phyloP scores from a whole-genome alignment of 441 rosid genomes.

The Raphanus hybrid region DNA sequence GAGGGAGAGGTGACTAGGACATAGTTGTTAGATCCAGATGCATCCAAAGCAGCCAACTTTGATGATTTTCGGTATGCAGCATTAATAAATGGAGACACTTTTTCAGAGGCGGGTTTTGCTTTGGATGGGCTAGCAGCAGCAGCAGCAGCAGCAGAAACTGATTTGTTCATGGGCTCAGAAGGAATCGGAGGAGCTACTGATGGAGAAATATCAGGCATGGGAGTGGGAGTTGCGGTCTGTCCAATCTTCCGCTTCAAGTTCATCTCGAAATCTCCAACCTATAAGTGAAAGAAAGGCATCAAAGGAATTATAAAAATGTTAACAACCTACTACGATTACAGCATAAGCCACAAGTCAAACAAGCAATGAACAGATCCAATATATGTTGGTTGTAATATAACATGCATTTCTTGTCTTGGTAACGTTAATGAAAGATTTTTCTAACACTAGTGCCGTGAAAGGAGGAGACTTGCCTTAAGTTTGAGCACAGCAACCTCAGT shows the following conservation, averaged over 20 bases:
- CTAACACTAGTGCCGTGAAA: not conserved
- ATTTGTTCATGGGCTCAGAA: conserved; percentile 65
- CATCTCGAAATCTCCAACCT: conserved; percentile 97
- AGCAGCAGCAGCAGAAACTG: conserved; percentile 41
- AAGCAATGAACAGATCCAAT: not conserved
- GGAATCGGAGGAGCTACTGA: conserved; percentile 71
- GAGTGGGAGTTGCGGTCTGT: conserved; percentile 42
- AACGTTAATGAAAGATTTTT: no score
- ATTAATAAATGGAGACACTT: conserved; percentile 68
- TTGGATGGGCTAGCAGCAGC: conserved; percentile 49
- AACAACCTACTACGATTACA: not conserved
- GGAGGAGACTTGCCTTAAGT: conserved; percentile 71
- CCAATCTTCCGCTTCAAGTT: conserved; percentile 79
- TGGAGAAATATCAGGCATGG: conserved; percentile 67
- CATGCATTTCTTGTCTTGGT: not conserved
- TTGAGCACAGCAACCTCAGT: conserved; percentile 90
- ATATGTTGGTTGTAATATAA: not conserved
- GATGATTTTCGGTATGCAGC: conserved; percentile 66
- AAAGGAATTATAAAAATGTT: not conserved
- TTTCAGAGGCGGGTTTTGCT: conserved; percentile 58
- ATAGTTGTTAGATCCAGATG: conserved; percentile 71
- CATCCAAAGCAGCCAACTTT: conserved; percentile 80
- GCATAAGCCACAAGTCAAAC: not conserved
- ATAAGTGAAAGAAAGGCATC: conserved; percentile 16
- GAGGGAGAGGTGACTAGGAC: conserved; percentile 78